Evolutionary conservation across 164 flowering plant genomes (phyloP).

Genomic region (Annona cherimola): DNA sequence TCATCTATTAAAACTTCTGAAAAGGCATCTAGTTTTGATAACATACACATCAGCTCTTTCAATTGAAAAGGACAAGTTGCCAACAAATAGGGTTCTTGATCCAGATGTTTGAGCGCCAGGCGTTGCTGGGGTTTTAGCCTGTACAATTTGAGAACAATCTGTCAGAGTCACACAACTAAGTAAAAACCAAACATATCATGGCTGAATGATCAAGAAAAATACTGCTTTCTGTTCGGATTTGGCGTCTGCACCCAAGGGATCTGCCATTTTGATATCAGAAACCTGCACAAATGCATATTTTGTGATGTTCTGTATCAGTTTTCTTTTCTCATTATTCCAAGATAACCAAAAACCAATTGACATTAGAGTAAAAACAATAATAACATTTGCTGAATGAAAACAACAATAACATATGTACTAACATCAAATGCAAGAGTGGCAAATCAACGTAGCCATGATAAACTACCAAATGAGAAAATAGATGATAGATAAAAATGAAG

Average conservation of each 20-base stretch:
- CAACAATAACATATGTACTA: too few species aligned
- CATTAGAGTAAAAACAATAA: too few species aligned
- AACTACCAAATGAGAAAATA: too few species aligned
- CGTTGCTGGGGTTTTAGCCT: constrained; percentile 59
- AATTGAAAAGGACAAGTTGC: constrained; percentile 57
- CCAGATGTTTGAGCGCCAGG: constrained; percentile 39
- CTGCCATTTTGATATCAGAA: constrained; percentile 64
- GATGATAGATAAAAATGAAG: too few species aligned
- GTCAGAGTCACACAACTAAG: background rate
- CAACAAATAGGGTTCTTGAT: constrained; percentile 66
- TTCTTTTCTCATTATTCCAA: too few species aligned
- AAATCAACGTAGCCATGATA: too few species aligned
- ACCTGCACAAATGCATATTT: constrained; percentile 21
- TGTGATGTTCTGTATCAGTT: too few species aligned
- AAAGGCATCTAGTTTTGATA: background rate
- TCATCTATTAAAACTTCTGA: background rate
- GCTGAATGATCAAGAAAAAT: background rate
- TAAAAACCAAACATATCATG: background rate
- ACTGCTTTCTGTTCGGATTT: constrained; percentile 24
- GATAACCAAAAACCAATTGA: too few species aligned
- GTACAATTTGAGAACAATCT: constrained; percentile 7
- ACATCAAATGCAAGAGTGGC: too few species aligned
- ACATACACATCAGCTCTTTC: constrained; percentile 68
- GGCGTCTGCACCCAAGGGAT: constrained; percentile 32
- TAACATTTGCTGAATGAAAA: too few species aligned